Evolutionary conservation across 2,329 filamentous ascomycete species (phyloP), one percentile per base, ranked within the genome.

Genomic region (Piedraia hortae): DNA sequence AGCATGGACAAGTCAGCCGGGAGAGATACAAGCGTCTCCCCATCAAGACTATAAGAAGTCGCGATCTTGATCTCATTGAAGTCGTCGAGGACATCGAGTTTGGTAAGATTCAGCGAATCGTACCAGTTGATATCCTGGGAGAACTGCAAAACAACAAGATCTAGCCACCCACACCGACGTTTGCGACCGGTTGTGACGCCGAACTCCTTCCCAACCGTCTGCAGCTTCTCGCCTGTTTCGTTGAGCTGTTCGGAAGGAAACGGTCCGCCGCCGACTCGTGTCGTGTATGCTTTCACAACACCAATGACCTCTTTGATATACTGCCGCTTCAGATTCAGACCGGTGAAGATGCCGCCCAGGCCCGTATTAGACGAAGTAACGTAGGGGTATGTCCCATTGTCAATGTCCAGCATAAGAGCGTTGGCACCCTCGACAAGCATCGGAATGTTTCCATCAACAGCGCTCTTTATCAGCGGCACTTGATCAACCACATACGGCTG

Each of bases 11-110:
- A 52, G 35, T 70, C 59, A 5, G 66, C 63, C 4, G 62, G 71
- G 54, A 71, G 75, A 7, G 55, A 61, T 10, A 58, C 51, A 6
- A 70, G 43, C 24, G 49, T 46, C 36, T 57, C 38, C 19, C 59
- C 60, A 22, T 59, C 54, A 37, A 59, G 33, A 7, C 50, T 50
- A 48, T 89, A 89, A 2, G 61, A 64, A 8, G 70, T 60, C 10
- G 70, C 71, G 22, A 74, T 54, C 43, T 78, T 72, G 46, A 88
- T 59, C 36, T 63, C 66, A 6, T 60, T 53, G 41, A 89, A 77
- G 14, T 60, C 60, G 40, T 78, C 71, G 9, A 78, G 54, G 16
- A 77, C 56, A 34, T 74, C 67, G 11, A 73, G 55, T 44, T 67
- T 67, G 26, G 62, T 67, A 25, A 67, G 47, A 46, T 68, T 67